A percentile compares a stretch with the other conserved stretches of the same genome.
Conservation (phyloP, 108 stramenopile genomes). For the Cyclostephanos tholiformis region DNA sequence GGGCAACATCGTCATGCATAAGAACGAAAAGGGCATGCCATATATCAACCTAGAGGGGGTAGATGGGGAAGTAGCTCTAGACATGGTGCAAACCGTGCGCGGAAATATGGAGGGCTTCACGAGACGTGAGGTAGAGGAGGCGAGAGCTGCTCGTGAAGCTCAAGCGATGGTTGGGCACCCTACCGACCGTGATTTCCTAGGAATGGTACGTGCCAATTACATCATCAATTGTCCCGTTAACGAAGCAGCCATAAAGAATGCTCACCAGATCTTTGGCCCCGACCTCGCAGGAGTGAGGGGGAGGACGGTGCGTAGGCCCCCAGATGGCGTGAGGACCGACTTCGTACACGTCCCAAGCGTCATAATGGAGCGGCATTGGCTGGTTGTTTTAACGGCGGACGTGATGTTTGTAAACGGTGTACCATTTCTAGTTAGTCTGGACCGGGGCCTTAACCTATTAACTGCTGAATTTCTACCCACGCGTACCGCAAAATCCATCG, state of each 20-base stretch:
- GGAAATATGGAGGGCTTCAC: conserved; percentile 23
- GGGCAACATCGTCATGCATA: too few relatives aligned
- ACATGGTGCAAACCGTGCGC: conserved; percentile 5
- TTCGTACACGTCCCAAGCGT: neutral
- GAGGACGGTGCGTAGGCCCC: neutral
- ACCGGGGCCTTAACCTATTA: neutral
- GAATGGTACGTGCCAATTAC: neutral
- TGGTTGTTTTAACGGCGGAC: neutral
- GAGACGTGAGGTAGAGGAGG: neutral
- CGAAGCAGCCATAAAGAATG: neutral
- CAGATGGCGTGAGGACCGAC: neutral
- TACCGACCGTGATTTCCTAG: neutral
- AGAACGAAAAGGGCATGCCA: too few relatives aligned
- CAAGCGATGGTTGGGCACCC: too few relatives aligned
- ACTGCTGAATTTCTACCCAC: neutral
- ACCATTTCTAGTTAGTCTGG: conserved; percentile 34
- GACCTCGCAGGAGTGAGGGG: too few relatives aligned
- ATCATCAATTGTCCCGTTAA: neutral
- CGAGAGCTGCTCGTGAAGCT: too few relatives aligned
- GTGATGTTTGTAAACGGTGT: too few relatives aligned
- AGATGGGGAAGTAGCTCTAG: too few relatives aligned
- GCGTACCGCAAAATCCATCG: neutral
- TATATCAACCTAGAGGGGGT: too few relatives aligned
- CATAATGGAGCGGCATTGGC: neutral
- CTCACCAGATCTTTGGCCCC: neutral